phyloP scores from a whole-genome alignment of 164 flowering plant species.

The Tinospora cordifolia region DNA sequence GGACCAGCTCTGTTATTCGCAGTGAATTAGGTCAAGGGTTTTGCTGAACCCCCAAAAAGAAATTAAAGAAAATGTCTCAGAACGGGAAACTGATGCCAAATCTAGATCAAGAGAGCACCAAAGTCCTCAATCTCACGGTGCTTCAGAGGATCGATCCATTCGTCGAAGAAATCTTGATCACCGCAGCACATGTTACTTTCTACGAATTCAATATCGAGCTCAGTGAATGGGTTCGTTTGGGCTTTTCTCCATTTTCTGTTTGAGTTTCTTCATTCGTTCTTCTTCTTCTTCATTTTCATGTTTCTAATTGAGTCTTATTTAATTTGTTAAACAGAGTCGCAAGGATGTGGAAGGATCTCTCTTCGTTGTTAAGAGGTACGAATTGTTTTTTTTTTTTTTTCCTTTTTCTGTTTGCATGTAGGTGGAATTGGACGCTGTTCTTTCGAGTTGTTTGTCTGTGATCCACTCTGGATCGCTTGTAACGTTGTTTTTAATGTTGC shows the following conservation, averaged over 20 bases:
- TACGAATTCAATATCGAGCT: slow-evolving; percentile 82
- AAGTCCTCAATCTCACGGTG: slow-evolving; percentile 63
- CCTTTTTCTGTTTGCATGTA: background rate
- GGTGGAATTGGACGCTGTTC: background rate
- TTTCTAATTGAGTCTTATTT: background rate
- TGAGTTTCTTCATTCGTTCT: slow-evolving; percentile 20
- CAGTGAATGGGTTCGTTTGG: slow-evolving; percentile 73
- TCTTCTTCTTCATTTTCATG: too few species aligned
- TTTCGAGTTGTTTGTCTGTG: background rate
- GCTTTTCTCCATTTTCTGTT: slow-evolving; percentile 16
- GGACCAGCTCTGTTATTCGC: background rate
- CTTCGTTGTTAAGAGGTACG: slow-evolving; percentile 87
- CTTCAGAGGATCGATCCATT: slow-evolving; percentile 69
- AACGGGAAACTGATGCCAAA: slow-evolving; percentile 65
- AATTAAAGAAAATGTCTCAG: slow-evolving; percentile 38
- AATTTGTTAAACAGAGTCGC: slow-evolving; percentile 54
- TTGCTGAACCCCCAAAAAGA: background rate
- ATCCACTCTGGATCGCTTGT: background rate
- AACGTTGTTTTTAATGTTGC: background rate
- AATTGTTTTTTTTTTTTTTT: background rate
- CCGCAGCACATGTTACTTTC: slow-evolving; percentile 87
- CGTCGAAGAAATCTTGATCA: slow-evolving; percentile 75
- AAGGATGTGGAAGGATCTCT: slow-evolving; percentile 94
- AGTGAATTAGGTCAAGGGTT: background rate
- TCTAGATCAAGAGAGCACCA: slow-evolving; percentile 68